Evolutionary conservation across 768 basidiomycete genomes (phyloP), one percentile per base, ranked within the genome.

Genomic region (Collybiopsis luxurians): DNA sequence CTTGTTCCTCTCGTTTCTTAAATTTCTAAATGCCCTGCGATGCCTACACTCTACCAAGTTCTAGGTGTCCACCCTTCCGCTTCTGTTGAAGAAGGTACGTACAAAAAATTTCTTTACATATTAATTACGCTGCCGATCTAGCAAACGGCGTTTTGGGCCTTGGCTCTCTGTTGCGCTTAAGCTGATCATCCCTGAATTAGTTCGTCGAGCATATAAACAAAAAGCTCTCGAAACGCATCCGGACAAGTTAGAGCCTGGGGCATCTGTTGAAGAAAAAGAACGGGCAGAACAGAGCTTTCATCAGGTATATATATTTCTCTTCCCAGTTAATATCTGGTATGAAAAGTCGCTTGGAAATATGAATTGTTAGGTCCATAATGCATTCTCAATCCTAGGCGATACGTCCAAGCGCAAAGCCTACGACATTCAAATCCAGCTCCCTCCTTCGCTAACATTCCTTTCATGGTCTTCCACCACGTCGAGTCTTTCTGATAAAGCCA

Each of bases 181-280:
- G n/a, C n/a, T n/a, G n/a, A n/a, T n/a, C n/a, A n/a, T n/a, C n/a
- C n/a, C n/a, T n/a, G n/a, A n/a, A n/a, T n/a, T 34, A 87, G 87
- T 89, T 56, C 82, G 85, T 50, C 83, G 76, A 62, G 86, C 85
- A 1, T 89, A 88, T 67, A 84, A 80, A 63, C 80, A 79, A 59
- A 83, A 80, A 62, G 86, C 81, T 10, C 73, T 89, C 26, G 84
- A 86, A 66, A 89, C 88, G 1, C 87, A 89, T 65, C 87, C 87
- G 10, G 87, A 89, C 62, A 88, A 87, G 62, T 79, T 88, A 46
- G 80, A 80, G 11, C 83, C 78, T 36, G 69, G 69, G 28, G 80
- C 82, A 7, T 79, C 71, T 42, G 76, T 78, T 43, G 69, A 74
- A 56, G 80, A 82, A 58, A 83, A 79, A 64, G 75, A 77, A 55